These are phyloP conservation scores for Hirschfeldia incana DNA, from an alignment of 345 rosid genomes.

Conservation along the genomic window DNA sequence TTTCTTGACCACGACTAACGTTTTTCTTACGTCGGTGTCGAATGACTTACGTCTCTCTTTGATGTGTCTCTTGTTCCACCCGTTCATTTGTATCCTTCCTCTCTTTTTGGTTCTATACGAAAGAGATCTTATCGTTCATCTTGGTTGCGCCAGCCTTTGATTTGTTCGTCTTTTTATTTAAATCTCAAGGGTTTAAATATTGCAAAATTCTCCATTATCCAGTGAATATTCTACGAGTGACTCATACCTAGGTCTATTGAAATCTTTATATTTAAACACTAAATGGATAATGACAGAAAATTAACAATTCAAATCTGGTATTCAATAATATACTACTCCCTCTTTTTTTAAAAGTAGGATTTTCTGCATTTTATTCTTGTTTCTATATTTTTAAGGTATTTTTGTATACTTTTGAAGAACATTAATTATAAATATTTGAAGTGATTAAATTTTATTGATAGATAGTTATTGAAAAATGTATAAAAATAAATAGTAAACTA, in stretches of 20 bases:
- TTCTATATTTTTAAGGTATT: too few species aligned
- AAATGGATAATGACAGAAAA: constrained; percentile 12
- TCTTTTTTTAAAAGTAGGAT: too few species aligned
- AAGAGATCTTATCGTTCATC: neutral
- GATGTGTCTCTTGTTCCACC: neutral
- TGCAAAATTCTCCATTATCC: neutral
- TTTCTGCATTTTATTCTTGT: too few species aligned
- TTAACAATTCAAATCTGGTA: neutral
- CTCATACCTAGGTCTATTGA: constrained; percentile 21
- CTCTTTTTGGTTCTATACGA: neutral
- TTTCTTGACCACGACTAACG: neutral
- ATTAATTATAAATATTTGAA: too few species aligned
- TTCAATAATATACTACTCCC: too few species aligned
- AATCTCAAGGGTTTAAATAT: neutral
- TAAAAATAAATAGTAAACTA: too few species aligned
- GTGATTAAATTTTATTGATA: too few species aligned
- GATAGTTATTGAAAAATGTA: too few species aligned
- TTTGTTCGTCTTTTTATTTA: neutral
- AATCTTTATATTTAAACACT: constrained; percentile 2
- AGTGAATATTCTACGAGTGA: constrained; percentile 24
- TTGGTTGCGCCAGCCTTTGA: neutral
- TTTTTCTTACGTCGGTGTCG: neutral
- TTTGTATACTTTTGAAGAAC: too few species aligned
- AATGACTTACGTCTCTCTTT: neutral
- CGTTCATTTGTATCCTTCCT: neutral